Percentiles rank a stretch among this genome's conserved stretches.
phyloP scores from a whole-genome alignment of 768 basidiomycete species.

The Boletus fagicola region DNA sequence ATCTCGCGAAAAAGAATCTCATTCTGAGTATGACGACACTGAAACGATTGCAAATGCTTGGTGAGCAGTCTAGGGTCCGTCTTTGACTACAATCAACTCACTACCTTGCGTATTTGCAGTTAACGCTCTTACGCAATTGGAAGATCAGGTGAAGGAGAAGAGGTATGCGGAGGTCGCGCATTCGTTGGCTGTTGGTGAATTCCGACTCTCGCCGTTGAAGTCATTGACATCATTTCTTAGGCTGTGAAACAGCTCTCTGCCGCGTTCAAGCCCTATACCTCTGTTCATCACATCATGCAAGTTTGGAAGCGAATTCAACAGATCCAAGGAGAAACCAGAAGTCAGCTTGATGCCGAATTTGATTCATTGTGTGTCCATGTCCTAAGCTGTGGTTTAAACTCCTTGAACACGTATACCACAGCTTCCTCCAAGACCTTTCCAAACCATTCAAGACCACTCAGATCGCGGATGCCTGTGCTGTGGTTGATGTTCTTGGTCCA shows the following conservation, averaged over 20 bases:
- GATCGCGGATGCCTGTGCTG: conserved; percentile 82
- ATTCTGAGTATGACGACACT: conserved; percentile 85
- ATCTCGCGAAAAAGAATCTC: conserved; percentile 91
- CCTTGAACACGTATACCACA: conserved; percentile 30
- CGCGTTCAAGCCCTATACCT: conserved; percentile 75
- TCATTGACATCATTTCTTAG: conserved; percentile 37
- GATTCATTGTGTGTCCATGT: conserved; percentile 77
- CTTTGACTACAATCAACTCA: background rate
- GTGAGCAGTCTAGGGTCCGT: conserved; percentile 43
- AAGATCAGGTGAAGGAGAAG: conserved; percentile 72
- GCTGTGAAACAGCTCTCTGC: conserved; percentile 84
- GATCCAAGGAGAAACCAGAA: conserved; percentile 77
- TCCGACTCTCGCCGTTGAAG: conserved; percentile 14
- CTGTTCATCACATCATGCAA: conserved; percentile 73
- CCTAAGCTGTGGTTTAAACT: background rate
- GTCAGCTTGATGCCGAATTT: conserved; percentile 84
- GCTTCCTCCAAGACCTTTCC: conserved; percentile 76
- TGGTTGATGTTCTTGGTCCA: conserved; percentile 82
- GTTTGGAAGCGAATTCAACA: conserved; percentile 80
- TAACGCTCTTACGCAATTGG: conserved; percentile 78
- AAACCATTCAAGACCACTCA: conserved; percentile 62
- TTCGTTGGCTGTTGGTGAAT: conserved; percentile 63
- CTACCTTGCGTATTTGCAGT: conserved; percentile 43
- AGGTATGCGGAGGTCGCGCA: conserved; percentile 83
- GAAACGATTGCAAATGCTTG: conserved; percentile 91